These are phyloP conservation scores for Oenanthe sinensis DNA, from an alignment of 129 eudicot genomes.

Conservation along the genomic window DNA sequence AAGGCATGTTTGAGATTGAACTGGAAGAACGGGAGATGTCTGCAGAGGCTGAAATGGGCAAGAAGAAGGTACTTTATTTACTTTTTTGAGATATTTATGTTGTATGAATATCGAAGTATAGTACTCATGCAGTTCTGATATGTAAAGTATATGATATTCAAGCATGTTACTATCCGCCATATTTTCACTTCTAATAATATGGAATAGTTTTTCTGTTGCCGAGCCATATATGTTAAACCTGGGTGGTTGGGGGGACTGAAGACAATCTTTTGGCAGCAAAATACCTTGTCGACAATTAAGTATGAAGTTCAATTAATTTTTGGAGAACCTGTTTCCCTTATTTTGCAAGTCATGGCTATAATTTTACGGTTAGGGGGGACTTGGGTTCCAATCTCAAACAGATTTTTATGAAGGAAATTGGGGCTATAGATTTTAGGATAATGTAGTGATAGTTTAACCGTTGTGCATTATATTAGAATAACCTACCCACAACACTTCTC, in stretches of 20 bases:
- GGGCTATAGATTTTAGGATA: background rate
- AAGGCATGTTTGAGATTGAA: slow-evolving; percentile 88
- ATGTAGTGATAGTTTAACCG: background rate
- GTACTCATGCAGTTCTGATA: background rate
- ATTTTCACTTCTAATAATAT: background rate
- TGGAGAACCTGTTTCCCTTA: background rate
- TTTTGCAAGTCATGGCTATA: background rate
- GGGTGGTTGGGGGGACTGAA: background rate
- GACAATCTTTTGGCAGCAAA: background rate
- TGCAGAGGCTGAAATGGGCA: slow-evolving; percentile 35
- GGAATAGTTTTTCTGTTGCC: background rate
- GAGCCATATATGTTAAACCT: background rate
- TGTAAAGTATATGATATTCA: background rate
- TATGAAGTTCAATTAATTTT: background rate
- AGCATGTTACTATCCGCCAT: background rate
- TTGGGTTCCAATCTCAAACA: background rate
- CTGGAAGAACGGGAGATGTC: slow-evolving; percentile 57
- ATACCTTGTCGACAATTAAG: background rate
- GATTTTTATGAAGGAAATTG: background rate
- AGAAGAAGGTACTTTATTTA: slow-evolving; percentile 40
- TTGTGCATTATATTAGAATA: background rate
- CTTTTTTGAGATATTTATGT: background rate
- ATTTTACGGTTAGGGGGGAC: background rate
- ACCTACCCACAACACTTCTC: background rate
- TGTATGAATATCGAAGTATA: background rate